Evolutionary conservation across 352 stramenopile genomes (phyloP).

Genomic region (Paralagenidium karlingii): DNA sequence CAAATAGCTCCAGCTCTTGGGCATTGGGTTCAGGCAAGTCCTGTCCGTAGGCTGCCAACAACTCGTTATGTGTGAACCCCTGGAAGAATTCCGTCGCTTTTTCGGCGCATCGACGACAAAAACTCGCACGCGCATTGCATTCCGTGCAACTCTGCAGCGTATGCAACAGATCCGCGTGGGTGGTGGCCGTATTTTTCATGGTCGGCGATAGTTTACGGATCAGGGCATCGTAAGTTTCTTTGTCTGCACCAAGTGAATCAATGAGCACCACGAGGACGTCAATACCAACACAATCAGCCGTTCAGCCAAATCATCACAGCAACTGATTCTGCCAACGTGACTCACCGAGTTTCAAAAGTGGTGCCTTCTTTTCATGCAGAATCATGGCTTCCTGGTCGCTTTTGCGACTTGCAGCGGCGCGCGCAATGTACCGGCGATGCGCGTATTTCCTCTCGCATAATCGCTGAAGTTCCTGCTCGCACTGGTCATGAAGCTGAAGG

Average conservation of each 20-base stretch:
- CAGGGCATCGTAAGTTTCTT: constrained; percentile 32
- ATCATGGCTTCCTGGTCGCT: no score
- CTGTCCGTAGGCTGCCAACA: constrained; percentile 35
- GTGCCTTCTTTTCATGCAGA: no score
- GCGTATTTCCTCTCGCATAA: constrained; percentile 29
- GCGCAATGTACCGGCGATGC: no score
- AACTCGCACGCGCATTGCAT: constrained; percentile 38
- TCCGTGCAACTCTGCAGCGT: constrained; percentile 29
- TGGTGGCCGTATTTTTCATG: constrained; percentile 38
- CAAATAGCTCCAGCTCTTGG: constrained; percentile 26
- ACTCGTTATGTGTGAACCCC: constrained; percentile 30
- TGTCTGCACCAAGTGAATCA: no score
- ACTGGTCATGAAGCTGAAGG: constrained; percentile 32
- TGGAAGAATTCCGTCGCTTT: constrained; percentile 52
- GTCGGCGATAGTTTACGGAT: constrained; percentile 47
- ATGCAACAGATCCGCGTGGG: constrained; percentile 43
- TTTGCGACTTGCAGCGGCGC: no score
- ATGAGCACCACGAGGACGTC: no score
- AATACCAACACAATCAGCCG: no score
- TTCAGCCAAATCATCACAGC: no score
- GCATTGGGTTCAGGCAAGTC: constrained; percentile 38
- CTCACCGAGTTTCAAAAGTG: no score
- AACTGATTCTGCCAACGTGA: no score
- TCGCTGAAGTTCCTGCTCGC: constrained; percentile 27
- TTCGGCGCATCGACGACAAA: constrained; percentile 29